These are phyloP conservation scores for Sarocladiaceae sp. DNA, from an alignment of 2,329 filamentous ascomycete species.

Conservation along the genomic window DNA sequence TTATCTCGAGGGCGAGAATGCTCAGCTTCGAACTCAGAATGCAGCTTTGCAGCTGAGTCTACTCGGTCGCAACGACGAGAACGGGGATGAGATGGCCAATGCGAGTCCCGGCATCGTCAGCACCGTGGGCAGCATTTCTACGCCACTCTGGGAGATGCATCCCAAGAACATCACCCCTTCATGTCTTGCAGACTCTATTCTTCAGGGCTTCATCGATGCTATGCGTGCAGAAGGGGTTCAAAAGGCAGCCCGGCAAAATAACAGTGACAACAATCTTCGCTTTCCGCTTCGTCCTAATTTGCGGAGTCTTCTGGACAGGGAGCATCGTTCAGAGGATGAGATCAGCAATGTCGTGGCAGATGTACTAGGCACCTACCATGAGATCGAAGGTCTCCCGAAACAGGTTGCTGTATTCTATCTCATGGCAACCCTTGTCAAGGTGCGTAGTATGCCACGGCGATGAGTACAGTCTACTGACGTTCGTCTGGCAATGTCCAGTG, in stretches of 20 bases:
- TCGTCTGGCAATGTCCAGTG: slow-evolving; percentile 15
- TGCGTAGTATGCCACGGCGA: slow-evolving; percentile 9
- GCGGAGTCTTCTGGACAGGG: slow-evolving; percentile 18
- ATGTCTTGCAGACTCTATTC: slow-evolving; percentile 22
- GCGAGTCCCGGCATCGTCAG: slow-evolving; percentile 12
- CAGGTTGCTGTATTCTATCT: slow-evolving; percentile 25
- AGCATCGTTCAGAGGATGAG: slow-evolving; percentile 19
- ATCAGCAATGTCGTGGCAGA: slow-evolving; percentile 27
- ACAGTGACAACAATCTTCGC: slow-evolving; percentile 12
- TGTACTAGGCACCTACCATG: slow-evolving; percentile 22
- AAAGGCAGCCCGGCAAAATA: not conserved
- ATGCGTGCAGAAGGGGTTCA: slow-evolving; percentile 11
- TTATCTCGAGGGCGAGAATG: slow-evolving; percentile 20
- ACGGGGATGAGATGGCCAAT: slow-evolving; percentile 9
- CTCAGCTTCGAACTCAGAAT: slow-evolving; percentile 22
- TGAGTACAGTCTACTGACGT: not conserved
- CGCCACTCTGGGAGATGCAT: slow-evolving; percentile 18
- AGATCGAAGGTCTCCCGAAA: slow-evolving; percentile 23
- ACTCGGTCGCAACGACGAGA: slow-evolving; percentile 15
- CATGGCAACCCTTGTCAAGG: slow-evolving; percentile 23
- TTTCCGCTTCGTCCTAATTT: slow-evolving; percentile 19
- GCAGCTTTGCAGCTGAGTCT: slow-evolving; percentile 22
- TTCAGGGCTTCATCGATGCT: slow-evolving; percentile 20
- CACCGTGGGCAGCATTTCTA: slow-evolving; percentile 10
- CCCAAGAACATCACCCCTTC: slow-evolving; percentile 18